Percentiles rank a stretch among this genome's conserved stretches.
Conservation (phyloP, 257 asterid species). For the Forsythia viridissima region DNA sequence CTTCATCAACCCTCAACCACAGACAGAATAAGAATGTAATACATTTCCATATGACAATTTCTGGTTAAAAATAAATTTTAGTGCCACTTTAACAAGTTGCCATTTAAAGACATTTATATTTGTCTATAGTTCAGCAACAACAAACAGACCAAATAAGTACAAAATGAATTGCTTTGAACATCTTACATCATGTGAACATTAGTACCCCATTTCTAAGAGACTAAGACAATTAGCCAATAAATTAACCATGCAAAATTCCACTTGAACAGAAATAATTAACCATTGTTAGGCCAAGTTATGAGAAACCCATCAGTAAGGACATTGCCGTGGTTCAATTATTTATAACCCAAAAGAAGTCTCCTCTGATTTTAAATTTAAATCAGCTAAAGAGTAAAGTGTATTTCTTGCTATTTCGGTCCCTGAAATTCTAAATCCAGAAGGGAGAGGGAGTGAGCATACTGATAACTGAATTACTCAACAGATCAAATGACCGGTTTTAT, state of each 20-base stretch:
- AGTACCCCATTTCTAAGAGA: neutral
- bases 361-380: neutral
- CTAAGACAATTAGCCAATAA: neutral
- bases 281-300: neutral
- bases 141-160: neutral
- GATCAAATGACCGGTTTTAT: neutral
- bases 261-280: neutral
- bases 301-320: neutral
- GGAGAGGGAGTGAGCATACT: neutral
- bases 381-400: neutral
- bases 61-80: neutral
- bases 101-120: neutral
- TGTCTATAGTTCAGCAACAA: neutral
- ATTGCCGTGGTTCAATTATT: neutral
- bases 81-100: neutral
- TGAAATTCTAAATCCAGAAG: neutral
- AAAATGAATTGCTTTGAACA: neutral
- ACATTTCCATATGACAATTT: neutral
- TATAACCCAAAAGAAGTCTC: neutral
- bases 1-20: neutral
- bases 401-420: neutral
- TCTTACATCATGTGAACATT: neutral
- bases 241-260: neutral
- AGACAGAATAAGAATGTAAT: neutral
- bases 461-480: neutral